phyloP scores from a whole-genome alignment of 1,139 yeast genomes.

The Scheffersomyces cryptocercus region DNA sequence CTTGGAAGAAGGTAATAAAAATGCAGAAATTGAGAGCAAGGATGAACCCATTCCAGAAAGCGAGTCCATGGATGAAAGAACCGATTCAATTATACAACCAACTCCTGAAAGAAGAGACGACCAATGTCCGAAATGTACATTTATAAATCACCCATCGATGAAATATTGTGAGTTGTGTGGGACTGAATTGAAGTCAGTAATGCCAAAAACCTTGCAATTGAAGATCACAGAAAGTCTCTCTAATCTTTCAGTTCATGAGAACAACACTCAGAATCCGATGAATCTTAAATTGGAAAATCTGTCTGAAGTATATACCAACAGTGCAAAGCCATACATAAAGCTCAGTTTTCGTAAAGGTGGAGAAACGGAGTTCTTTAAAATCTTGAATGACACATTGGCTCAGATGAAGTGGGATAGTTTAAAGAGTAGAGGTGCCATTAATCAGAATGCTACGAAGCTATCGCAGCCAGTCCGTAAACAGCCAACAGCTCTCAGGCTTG shows the following conservation, averaged over 20 bases:
- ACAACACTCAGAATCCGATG: slow-evolving; percentile 16
- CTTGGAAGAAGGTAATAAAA: slow-evolving; percentile 3
- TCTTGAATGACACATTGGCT: slow-evolving; percentile 44
- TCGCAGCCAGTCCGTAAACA: slow-evolving; percentile 12
- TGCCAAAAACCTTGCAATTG: slow-evolving; percentile 15
- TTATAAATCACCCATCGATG: slow-evolving; percentile 79
- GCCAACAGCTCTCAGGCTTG: slow-evolving; percentile 10
- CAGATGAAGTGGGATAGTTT: slow-evolving; percentile 47
- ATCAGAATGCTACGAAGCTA: slow-evolving; percentile 37
- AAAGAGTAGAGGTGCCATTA: slow-evolving; percentile 38
- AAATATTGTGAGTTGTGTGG: slow-evolving; percentile 88
- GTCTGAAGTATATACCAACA: slow-evolving; percentile 34
- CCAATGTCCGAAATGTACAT: slow-evolving; percentile 81
- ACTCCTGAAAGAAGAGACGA: slow-evolving; percentile 28
- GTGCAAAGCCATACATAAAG: slow-evolving; percentile 43
- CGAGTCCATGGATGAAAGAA: not conserved
- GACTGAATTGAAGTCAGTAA: slow-evolving; percentile 39
- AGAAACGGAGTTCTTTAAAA: slow-evolving; percentile 45
- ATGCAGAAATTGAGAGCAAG: not conserved
- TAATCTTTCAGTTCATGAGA: not conserved
- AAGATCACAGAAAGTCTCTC: slow-evolving; percentile 3
- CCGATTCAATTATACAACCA: not conserved
- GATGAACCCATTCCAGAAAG: not conserved
- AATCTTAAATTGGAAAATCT: slow-evolving; percentile 28
- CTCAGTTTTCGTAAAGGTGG: slow-evolving; percentile 67